A percentile compares a stretch with the other conserved stretches of the same genome.
These are phyloP conservation scores for Naegleria lovaniensis DNA, from an alignment of 208 protist species.

Conservation along the genomic window DNA sequence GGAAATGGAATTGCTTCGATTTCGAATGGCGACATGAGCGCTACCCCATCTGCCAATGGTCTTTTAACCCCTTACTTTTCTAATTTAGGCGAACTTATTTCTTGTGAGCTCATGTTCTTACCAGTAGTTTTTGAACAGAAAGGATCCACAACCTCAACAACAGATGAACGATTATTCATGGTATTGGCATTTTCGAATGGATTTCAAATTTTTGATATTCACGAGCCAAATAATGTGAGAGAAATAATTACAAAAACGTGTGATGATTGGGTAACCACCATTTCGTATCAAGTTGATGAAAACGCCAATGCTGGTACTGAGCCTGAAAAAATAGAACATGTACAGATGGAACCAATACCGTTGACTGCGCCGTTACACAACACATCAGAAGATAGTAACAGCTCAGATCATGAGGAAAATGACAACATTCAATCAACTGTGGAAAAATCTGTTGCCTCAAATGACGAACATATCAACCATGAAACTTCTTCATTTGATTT, in stretches of 20 bases:
- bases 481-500: background rate
- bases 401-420: background rate
- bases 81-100: background rate
- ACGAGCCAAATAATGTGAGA: background rate
- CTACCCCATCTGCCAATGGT: background rate
- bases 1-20: background rate
- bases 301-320: background rate
- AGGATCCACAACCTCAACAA: background rate
- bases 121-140: background rate
- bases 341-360: no score
- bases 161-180: background rate
- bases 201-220: constrained; percentile 35
- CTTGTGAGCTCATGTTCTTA: background rate
- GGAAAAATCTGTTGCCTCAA: background rate
- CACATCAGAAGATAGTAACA: no score
- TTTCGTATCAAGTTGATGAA: background rate
- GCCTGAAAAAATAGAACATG: background rate
- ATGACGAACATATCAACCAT: background rate
- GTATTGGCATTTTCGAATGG: constrained; percentile 33
- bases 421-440: background rate
- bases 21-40: background rate
- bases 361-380: no score
- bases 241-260: constrained; percentile 27
- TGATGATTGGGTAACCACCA: background rate
- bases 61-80: background rate